Evolutionary conservation across 2,329 filamentous ascomycete genomes (phyloP).

Genomic region (Diaporthe australafricana): DNA sequence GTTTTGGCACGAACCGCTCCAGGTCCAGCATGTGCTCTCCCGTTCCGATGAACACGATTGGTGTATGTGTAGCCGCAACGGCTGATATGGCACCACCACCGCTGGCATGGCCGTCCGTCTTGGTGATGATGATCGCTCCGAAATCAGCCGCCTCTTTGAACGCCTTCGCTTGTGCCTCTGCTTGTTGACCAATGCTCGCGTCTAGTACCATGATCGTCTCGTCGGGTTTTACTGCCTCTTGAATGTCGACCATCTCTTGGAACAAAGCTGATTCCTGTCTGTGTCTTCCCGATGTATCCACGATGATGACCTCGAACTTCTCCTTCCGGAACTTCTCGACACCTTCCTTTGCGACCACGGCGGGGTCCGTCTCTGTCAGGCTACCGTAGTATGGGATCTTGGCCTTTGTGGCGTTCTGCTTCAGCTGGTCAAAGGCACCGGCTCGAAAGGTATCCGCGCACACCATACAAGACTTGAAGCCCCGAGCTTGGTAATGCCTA

Average conservation of each 20-base stretch:
- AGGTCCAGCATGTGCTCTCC: slow-evolving; percentile 97
- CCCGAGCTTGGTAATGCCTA: slow-evolving; percentile 91
- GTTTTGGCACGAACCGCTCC: slow-evolving; percentile 90
- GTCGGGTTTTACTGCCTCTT: slow-evolving; percentile 87
- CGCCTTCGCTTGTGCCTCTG: slow-evolving; percentile 92
- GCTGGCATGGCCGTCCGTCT: slow-evolving; percentile 95
- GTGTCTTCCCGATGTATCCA: slow-evolving; percentile 95
- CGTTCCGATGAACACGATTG: slow-evolving; percentile 97
- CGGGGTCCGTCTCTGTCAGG: slow-evolving; percentile 94
- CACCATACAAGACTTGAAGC: slow-evolving; percentile 92
- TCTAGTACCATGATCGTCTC: slow-evolving; percentile 99
- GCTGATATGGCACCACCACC: slow-evolving; percentile 98
- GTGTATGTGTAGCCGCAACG: slow-evolving; percentile 94
- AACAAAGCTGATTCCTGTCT: slow-evolving; percentile 95
- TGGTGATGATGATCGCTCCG: slow-evolving; percentile 98
- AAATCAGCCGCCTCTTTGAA: slow-evolving; percentile 99
- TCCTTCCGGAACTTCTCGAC: slow-evolving; percentile 99
- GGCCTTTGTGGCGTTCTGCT: slow-evolving; percentile 98
- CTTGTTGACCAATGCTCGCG: slow-evolving; percentile 94
- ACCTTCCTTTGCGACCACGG: slow-evolving; percentile 92
- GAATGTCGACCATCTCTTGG: slow-evolving; percentile 97
- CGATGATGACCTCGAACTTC: slow-evolving; percentile 97
- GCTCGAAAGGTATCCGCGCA: slow-evolving; percentile 99
- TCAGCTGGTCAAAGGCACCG: slow-evolving; percentile 97
- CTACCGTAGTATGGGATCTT: slow-evolving; percentile 99